Percentiles rank a stretch among this genome's conserved stretches.
Evolutionary conservation across 1,284 basidiomycete species (phyloP).

Genomic region (Apiotrichum mycotoxinovorans): DNA sequence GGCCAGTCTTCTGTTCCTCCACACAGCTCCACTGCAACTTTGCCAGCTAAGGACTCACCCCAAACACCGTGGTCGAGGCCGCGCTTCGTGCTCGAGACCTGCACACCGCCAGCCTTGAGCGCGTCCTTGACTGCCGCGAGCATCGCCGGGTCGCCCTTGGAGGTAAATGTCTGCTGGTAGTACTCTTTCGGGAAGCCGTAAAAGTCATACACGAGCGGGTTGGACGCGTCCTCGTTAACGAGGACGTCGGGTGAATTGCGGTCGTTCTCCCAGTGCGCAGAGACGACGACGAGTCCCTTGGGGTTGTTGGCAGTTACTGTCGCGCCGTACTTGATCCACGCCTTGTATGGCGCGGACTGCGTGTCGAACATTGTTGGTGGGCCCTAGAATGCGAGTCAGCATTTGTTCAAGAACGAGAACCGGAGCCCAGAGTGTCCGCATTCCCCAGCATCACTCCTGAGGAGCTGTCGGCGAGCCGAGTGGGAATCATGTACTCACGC

Average conservation of each 20-base stretch:
- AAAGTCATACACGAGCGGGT: conserved; percentile 53
- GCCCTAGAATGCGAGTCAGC: conserved; percentile 35
- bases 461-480: no score
- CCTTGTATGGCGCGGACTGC: conserved; percentile 44
- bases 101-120: conserved; percentile 33
- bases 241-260: conserved; percentile 21
- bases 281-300: conserved; percentile 50
- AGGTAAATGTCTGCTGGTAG: conserved; percentile 48
- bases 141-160: conserved; percentile 26
- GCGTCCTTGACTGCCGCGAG: conserved; percentile 32
- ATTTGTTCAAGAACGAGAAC: background rate
- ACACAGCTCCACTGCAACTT: no score
- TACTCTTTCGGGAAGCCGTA: conserved; percentile 50
- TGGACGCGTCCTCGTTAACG: conserved; percentile 44
- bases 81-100: conserved; percentile 30
- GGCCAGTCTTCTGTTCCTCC: no score
- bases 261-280: conserved; percentile 53
- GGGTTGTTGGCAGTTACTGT: conserved; percentile 34
- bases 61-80: conserved; percentile 54
- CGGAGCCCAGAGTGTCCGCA: no score
- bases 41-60: conserved; percentile 36
- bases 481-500: conserved; percentile 26
- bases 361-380: conserved; percentile 52
- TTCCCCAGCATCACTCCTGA: no score
- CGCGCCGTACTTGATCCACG: conserved; percentile 48